These are phyloP conservation scores for Excoecaria agallocha DNA, from an alignment of 345 rosid genomes.

Conservation along the genomic window DNA sequence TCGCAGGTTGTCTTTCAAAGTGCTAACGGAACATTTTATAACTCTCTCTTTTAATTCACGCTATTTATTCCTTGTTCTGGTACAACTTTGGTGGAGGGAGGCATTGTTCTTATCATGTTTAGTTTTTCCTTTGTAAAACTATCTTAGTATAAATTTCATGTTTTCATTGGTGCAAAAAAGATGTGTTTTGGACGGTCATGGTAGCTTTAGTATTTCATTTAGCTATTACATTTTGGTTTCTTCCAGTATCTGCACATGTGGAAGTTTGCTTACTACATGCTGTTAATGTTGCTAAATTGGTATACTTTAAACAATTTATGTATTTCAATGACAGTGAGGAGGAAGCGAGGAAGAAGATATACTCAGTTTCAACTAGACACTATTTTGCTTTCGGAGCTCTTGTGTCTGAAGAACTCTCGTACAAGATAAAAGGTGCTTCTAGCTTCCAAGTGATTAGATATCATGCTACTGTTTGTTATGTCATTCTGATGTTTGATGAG, in stretches of 20 bases:
- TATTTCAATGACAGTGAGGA: constrained; percentile 51
- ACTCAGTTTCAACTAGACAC: constrained; percentile 72
- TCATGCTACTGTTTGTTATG: neutral
- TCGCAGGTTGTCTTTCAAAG: too few relatives aligned
- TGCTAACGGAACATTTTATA: too few relatives aligned
- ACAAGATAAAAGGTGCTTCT: constrained; percentile 65
- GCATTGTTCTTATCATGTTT: neutral
- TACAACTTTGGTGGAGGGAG: neutral
- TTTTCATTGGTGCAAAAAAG: neutral
- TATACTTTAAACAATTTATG: too few relatives aligned
- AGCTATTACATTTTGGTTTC: neutral
- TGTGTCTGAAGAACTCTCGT: constrained; percentile 66
- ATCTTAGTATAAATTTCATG: neutral
- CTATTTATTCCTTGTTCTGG: neutral
- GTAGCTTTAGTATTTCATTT: neutral
- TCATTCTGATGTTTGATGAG: neutral
- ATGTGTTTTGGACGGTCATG: neutral
- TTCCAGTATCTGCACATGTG: neutral
- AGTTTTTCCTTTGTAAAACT: neutral
- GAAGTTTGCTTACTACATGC: neutral
- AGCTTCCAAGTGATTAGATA: neutral
- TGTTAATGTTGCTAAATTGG: neutral
- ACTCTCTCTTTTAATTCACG: neutral
- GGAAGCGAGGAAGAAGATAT: constrained; percentile 83
- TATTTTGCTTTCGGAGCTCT: constrained; percentile 90